These are phyloP conservation scores for Monosporascus sp. DNA, from an alignment of 2,329 filamentous ascomycete genomes.

Conservation along the genomic window DNA sequence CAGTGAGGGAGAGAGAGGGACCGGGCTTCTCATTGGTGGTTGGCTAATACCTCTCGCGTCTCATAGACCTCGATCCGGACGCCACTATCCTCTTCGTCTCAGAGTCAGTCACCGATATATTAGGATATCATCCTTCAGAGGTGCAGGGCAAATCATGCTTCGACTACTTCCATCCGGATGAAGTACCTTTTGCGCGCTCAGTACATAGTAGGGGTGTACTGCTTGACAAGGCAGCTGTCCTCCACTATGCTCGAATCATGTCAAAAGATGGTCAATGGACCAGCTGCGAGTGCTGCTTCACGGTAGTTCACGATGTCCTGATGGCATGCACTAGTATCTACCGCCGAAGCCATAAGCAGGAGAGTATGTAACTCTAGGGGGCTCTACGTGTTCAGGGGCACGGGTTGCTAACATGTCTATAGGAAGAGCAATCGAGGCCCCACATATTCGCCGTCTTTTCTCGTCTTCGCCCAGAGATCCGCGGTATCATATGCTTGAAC, in stretches of 20 bases:
- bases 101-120: slow-evolving; percentile 70
- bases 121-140: slow-evolving; percentile 69
- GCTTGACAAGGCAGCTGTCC: slow-evolving; percentile 78
- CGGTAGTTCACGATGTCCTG: slow-evolving; percentile 81
- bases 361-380: slow-evolving; percentile 54
- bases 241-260: slow-evolving; percentile 72
- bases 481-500: slow-evolving; percentile 84
- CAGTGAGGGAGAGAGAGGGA: not conserved
- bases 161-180: slow-evolving; percentile 81
- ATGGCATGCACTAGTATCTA: slow-evolving; percentile 83
- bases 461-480: slow-evolving; percentile 77
- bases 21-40: slow-evolving; percentile 5
- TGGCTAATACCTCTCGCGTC: slow-evolving; percentile 13
- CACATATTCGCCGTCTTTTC: slow-evolving; percentile 73
- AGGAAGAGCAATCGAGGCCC: slow-evolving; percentile 75
- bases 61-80: slow-evolving; percentile 65
- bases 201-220: slow-evolving; percentile 69
- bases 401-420: slow-evolving; percentile 6
- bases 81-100: slow-evolving; percentile 80
- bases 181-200: slow-evolving; percentile 68
- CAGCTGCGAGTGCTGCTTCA: slow-evolving; percentile 84
- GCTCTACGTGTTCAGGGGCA: not conserved
- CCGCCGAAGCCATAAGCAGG: slow-evolving; percentile 60
- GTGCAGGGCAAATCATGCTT: slow-evolving; percentile 73
- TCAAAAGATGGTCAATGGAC: slow-evolving; percentile 68